phyloP scores from a whole-genome alignment of 2,329 filamentous ascomycete species.

The Nemania sp. region DNA sequence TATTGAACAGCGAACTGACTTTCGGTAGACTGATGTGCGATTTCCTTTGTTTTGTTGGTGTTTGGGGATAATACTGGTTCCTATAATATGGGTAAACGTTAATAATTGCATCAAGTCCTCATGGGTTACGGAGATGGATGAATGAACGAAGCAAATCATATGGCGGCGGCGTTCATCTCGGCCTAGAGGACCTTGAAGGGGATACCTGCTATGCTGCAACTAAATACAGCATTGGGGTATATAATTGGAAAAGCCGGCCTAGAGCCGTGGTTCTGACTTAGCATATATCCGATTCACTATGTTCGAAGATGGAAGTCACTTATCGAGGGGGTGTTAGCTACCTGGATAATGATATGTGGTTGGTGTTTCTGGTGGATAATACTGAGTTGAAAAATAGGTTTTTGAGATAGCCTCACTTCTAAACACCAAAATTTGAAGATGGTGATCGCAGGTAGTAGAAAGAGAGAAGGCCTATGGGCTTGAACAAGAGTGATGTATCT shows the following conservation, averaged over 20 bases:
- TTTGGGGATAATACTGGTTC: neutral
- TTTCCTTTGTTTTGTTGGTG: conserved; percentile 25
- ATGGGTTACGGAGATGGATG: conserved; percentile 19
- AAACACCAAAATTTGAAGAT: neutral
- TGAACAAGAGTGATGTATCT: neutral
- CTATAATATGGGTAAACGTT: neutral
- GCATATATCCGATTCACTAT: neutral
- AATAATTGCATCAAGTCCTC: conserved; percentile 14
- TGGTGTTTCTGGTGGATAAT: neutral
- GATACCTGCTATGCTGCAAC: neutral
- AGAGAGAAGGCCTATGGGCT: neutral
- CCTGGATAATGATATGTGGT: neutral
- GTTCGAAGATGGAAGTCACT: neutral
- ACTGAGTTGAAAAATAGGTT: neutral
- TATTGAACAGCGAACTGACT: conserved; percentile 2
- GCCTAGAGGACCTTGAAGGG: neutral
- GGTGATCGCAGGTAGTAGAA: neutral
- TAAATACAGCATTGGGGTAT: neutral
- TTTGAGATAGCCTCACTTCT: neutral
- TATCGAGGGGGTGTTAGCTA: neutral
- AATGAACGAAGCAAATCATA: conserved; percentile 18
- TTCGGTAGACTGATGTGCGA: neutral
- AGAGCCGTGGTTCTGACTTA: neutral
- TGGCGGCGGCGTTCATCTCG: conserved; percentile 17
- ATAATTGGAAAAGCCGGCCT: neutral